Evolutionary conservation across 1,139 yeast genomes (phyloP), one percentile per base, ranked within the genome.

Genomic region (Magnusiomyces fungicola): DNA sequence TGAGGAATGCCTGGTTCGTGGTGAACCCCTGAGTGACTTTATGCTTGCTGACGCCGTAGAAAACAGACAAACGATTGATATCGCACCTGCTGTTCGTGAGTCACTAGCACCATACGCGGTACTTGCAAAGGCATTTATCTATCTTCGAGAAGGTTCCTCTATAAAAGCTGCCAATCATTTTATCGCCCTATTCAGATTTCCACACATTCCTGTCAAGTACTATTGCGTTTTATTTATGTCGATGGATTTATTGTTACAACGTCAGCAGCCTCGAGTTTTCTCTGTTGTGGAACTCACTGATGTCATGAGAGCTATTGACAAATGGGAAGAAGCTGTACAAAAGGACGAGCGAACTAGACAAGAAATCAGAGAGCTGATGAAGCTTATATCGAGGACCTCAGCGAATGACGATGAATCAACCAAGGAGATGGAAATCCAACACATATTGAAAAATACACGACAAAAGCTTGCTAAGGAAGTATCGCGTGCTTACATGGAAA

Each of bases 81-180:
- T 61, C 7, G 75, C 82, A 33, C 80, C 85, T 1, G 70, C 78
- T 1, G 74, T 84, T 53, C 76, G 79, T 56, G 89, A 83, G 63
- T 75, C 84, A 43, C 65, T 84, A 46, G 71, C 92, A 0, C 94
- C 94, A 27, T 83, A 82, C 61, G 90, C 87, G 0, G 82, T 83
- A 0, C 67, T 84, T 45, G 71, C 69, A 50, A 78, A 75, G 54
- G 80, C 73, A 56, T 75, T 73, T 62, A 63, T 66, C 21, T 61
- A 47, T 51, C 67, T 60, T 50, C 54, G 57, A 16, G 50, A 54
- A 21, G 66, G 61, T 16, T 58, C 61, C 42, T 61, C 58, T 52
- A 61, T 55, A 53, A 59, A 53, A 22, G 70, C 72, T 14, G 61
- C 69, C 25, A 57, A 56, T 49, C 69, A 67, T 51, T 61, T 86